These are phyloP conservation scores for Candida awuae DNA, from an alignment of 805 yeast species.

Conservation along the genomic window DNA sequence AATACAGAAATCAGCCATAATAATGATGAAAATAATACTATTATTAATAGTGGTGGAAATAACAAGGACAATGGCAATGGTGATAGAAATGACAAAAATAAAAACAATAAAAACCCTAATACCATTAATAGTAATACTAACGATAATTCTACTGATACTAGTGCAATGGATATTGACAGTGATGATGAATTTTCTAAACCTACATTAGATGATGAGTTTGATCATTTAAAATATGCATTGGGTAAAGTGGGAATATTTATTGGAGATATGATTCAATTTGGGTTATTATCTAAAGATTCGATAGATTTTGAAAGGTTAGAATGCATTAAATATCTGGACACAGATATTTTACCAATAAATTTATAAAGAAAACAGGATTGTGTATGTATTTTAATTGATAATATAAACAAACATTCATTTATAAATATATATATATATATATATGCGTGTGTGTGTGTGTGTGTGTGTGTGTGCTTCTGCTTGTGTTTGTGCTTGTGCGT, in stretches of 20 bases:
- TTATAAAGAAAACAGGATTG: too few relatives aligned
- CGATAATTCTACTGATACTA: too few relatives aligned
- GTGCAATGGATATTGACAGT: neutral
- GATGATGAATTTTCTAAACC: slow-evolving; percentile 24
- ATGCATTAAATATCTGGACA: slow-evolving; percentile 36
- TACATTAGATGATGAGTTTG: slow-evolving; percentile 54
- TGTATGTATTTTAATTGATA: too few relatives aligned
- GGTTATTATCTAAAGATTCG: slow-evolving; percentile 34
- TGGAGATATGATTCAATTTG: slow-evolving; percentile 64
- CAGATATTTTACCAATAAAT: slow-evolving; percentile 22
- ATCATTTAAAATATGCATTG: slow-evolving; percentile 64
- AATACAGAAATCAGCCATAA: too few relatives aligned
- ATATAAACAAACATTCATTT: too few relatives aligned
- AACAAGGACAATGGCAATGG: slow-evolving; percentile 23
- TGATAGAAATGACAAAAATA: too few relatives aligned
- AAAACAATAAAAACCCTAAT: too few relatives aligned
- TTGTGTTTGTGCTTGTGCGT: too few relatives aligned
- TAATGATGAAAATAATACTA: slow-evolving; percentile 23
- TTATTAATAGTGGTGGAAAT: slow-evolving; percentile 20
- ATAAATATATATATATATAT: too few relatives aligned
- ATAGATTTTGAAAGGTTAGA: slow-evolving; percentile 27
- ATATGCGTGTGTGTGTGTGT: too few relatives aligned
- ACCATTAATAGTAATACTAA: too few relatives aligned
- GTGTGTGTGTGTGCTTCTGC: too few relatives aligned
- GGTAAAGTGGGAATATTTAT: slow-evolving; percentile 68